Evolutionary conservation across 305 asterid genomes (phyloP).

Genomic region (Withania somnifera): DNA sequence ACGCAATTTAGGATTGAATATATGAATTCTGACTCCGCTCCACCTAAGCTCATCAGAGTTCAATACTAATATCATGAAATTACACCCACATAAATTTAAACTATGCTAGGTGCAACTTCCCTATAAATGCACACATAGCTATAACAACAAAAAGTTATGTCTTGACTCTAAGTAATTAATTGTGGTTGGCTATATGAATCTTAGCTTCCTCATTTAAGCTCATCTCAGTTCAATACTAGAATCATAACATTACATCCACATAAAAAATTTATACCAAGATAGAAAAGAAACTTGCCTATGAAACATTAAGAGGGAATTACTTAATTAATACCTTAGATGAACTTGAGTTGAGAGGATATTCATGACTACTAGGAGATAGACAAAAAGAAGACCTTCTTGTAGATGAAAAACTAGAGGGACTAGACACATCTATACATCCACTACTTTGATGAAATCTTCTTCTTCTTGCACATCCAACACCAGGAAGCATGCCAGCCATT

Average conservation of each 20-base stretch:
- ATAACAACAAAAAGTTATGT: neutral
- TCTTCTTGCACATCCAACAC: slow-evolving; percentile 33
- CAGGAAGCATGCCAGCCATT: slow-evolving; percentile 39
- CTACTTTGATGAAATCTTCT: slow-evolving; percentile 26
- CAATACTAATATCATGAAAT: neutral
- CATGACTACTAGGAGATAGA: slow-evolving; percentile 16
- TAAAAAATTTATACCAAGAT: neutral
- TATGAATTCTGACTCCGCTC: neutral
- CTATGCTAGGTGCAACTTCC: neutral
- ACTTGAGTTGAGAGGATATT: slow-evolving; percentile 8
- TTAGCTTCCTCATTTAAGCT: neutral
- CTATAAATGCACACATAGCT: neutral
- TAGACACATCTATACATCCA: slow-evolving; percentile 18
- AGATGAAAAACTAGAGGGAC: neutral
- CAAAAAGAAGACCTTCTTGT: slow-evolving; percentile 31
- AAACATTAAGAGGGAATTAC: too few species aligned
- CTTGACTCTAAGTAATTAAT: neutral
- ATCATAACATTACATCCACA: neutral
- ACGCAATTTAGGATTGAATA: neutral
- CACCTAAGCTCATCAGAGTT: neutral
- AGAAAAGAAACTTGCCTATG: neutral
- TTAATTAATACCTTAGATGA: slow-evolving; percentile 20
- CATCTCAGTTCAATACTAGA: neutral
- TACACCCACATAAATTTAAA: neutral
- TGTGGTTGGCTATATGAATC: neutral